phyloP scores from a whole-genome alignment of 352 stramenopile species.

The Saprolegnia parasitica region DNA sequence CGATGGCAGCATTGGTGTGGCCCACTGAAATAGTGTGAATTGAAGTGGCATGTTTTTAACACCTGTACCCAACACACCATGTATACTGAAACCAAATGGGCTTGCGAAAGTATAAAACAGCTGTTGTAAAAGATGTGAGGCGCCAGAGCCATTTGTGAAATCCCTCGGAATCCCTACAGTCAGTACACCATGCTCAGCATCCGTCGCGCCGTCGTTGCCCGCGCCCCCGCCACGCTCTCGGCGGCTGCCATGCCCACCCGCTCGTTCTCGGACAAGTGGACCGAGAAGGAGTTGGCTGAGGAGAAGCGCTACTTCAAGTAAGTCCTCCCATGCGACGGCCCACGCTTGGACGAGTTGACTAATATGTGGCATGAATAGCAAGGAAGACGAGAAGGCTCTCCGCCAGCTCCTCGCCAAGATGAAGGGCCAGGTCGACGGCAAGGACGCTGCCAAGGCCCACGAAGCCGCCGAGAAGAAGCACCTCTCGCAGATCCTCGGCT shows the following conservation, averaged over 20 bases:
- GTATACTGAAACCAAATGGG: not conserved
- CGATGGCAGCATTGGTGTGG: too few species aligned
- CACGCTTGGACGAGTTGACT: not conserved
- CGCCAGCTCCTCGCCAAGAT: constrained; percentile 86
- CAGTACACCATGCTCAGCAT: constrained; percentile 53
- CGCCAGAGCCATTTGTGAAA: not conserved
- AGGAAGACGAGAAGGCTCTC: constrained; percentile 81
- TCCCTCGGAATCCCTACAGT: not conserved
- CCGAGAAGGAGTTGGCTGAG: constrained; percentile 71
- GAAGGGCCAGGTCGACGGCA: constrained; percentile 58
- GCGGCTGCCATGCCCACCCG: constrained; percentile 41
- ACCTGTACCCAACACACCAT: not conserved
- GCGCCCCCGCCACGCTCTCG: constrained; percentile 33
- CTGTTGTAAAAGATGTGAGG: not conserved
- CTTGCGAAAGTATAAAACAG: not conserved
- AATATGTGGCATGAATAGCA: constrained; percentile 39
- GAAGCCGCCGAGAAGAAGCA: constrained; percentile 71
- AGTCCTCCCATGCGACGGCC: constrained; percentile 16
- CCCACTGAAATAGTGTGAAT: not conserved
- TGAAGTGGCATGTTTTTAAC: not conserved
- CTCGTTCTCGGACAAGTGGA: constrained; percentile 46
- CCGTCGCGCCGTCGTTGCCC: constrained; percentile 42
- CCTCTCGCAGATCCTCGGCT: constrained; percentile 56
- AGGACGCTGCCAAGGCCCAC: constrained; percentile 61
- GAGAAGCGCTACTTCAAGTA: constrained; percentile 85